Evolutionary conservation across 1,284 basidiomycete species (phyloP), one percentile per base, ranked within the genome.

Genomic region (Pholiota adiposa): DNA sequence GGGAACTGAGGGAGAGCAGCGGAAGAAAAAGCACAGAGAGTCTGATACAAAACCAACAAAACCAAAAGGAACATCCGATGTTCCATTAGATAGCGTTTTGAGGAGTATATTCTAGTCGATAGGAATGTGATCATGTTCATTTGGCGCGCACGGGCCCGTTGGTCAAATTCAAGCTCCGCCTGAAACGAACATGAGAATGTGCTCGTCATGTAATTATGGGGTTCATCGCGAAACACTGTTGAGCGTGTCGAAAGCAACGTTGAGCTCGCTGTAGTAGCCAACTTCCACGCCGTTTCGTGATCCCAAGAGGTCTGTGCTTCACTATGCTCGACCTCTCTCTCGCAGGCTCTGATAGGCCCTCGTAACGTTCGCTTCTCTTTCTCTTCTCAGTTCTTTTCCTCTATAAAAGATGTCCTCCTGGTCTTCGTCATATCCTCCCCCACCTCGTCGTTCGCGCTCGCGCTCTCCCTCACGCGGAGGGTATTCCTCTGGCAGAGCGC

Each of bases 291-390:
- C 69, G 72, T 77, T 83, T 82, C 77, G 83, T 84, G 82, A 83
- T 84, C 83, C 72, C 78, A 84, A 83, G 89, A 92, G 90, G 90
- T 92, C 90, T 90, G 90, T 92, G 83, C 86, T 88, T 87, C 84
- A 84, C 86, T 84, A 92, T 92, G 90, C 87, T 86, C 87, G 86
- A 83, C 87, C 84, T 82, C 81, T 77, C 79, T 79, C 79, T 81
- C 77, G 71, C 79, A 81, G 81, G 80, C 85, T 84, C 82, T 89
- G 81, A 87, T 88, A 77, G 79, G 79, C 79, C 79, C 71, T 85
- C 83, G 82, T 83, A 78, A 77, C 78, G 75, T 79, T 74, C 72
- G 73, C 70, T 84, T 83, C 79, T 83, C 80, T 85, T 82, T 85
- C 80, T 84, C 78, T 80, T 56, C 79, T 86, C 83, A 83, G 83